These are phyloP conservation scores for Xylaria sp. DNA, from an alignment of 2,329 filamentous ascomycete genomes.

Conservation along the genomic window DNA sequence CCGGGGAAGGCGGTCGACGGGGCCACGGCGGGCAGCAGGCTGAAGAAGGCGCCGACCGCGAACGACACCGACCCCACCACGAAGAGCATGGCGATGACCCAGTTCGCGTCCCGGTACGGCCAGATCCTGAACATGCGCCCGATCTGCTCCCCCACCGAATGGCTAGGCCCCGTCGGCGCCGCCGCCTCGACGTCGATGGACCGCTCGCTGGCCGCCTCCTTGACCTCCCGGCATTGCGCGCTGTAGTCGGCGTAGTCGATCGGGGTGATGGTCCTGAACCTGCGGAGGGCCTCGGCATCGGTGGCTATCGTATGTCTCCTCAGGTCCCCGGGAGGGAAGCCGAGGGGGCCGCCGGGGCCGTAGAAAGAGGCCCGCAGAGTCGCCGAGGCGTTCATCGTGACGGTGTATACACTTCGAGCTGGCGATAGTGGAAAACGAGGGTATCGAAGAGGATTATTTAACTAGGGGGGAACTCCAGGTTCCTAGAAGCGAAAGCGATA, in stretches of 20 bases:
- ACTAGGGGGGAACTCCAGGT: neutral
- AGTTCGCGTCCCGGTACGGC: slow-evolving; percentile 20
- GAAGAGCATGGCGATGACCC: slow-evolving; percentile 29
- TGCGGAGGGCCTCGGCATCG: slow-evolving; percentile 5
- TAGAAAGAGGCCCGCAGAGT: neutral
- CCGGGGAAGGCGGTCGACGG: neutral
- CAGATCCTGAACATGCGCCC: slow-evolving; percentile 20
- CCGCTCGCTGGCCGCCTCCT: neutral
- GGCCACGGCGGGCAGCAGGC: neutral
- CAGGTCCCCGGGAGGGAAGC: neutral
- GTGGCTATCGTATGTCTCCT: neutral
- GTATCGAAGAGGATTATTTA: neutral
- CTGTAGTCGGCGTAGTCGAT: slow-evolving; percentile 5
- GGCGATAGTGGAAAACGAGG: neutral
- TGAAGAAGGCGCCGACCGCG: slow-evolving; percentile 7
- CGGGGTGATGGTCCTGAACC: slow-evolving; percentile 1
- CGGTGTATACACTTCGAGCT: neutral
- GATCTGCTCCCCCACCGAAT: slow-evolving; percentile 8
- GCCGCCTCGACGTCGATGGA: slow-evolving; percentile 1
- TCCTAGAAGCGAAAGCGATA: neutral
- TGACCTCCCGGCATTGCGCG: slow-evolving; percentile 1
- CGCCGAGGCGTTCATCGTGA: neutral
- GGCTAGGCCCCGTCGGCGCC: neutral
- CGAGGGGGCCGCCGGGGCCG: neutral
- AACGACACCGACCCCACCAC: slow-evolving; percentile 17